Base-by-base conservation (phyloP, 306 rosid species). In the Lagenaria siceraria region DNA sequence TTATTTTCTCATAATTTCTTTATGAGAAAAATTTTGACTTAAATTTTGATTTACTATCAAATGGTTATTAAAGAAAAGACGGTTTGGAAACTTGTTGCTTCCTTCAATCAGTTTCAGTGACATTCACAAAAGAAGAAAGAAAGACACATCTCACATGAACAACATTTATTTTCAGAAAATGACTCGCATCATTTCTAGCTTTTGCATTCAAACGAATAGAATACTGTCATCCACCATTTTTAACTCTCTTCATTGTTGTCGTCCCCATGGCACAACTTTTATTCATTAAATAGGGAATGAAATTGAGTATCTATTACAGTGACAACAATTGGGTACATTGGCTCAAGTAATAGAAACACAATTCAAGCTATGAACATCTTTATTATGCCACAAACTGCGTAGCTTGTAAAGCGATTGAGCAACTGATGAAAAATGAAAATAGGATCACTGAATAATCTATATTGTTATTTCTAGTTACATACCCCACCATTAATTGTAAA, bases 81-180 rank as follows among this genome's bases (percentile, higher is more conserved):
- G n/a, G n/a, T n/a, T n/a, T n/a, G n/a, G n/a, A n/a, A n/a, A n/a
- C n/a, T n/a, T n/a, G n/a, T n/a, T n/a, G n/a, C 17, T 21, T 40
- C 14, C 55, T 21, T 68, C 53, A 68, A 40, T 53, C 58, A 7
- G 22, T 53, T 51, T 66, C 17, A 66, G 25, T 64, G 27, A 64
- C 10, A 64, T 65, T 65, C 73, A 65, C 73, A n/a, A 65, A n/a
- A 35, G 22, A 33, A 65, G 5, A 36, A 53, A 18, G 22, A 36
- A 36, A 66, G 33, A 38, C 33, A 68, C n/a, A 66, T 10, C 74
- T 68, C 75, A 70, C 75, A 58, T 70, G 75, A 46, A 70, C 56
- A 35, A 0, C 48, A 15, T 64, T 64, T 64, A 62, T 29, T 62
- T 12, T 62, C 40, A 38, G 52, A 66, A 21, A 38, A 38, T 66